Percentiles rank a stretch among this genome's conserved stretches.
These are phyloP conservation scores for Ceratobasidium papillatum DNA, from an alignment of 1,284 basidiomycete genomes.

Conservation along the genomic window DNA sequence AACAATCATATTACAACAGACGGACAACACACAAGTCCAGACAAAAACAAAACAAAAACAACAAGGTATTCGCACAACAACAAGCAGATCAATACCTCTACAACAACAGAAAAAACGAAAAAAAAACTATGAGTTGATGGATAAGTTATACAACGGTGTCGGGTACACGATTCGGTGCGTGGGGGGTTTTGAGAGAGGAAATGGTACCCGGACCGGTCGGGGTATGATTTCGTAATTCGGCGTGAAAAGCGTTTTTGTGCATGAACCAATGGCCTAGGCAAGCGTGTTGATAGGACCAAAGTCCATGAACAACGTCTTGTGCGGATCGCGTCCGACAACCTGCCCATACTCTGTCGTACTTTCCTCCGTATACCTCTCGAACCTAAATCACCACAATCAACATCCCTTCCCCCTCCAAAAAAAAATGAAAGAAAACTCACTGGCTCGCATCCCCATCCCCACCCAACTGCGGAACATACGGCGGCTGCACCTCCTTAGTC, in stretches of 20 bases:
- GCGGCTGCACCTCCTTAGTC: constrained; percentile 91
- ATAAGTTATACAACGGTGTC: constrained; percentile 17
- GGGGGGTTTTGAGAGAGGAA: not conserved
- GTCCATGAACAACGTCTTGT: constrained; percentile 21
- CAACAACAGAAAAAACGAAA: not conserved
- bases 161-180: not conserved
- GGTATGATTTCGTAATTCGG: not conserved
- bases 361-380: constrained; percentile 79
- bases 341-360: constrained; percentile 69
- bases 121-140: constrained; percentile 5
- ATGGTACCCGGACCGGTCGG: not conserved
- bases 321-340: constrained; percentile 11
- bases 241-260: not conserved
- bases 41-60: not conserved
- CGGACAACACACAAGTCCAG: not conserved
- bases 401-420: constrained; percentile 13
- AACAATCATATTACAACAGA: not conserved
- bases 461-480: constrained; percentile 88
- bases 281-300: constrained; percentile 27
- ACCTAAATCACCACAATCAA: constrained; percentile 59
- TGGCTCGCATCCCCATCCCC: constrained; percentile 91
- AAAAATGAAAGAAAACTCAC: constrained; percentile 60
- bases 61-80: constrained; percentile 3
- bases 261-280: not conserved
- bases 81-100: not conserved